Conservation (phyloP, 257 asterid genomes). For the Salvia splendens region DNA sequence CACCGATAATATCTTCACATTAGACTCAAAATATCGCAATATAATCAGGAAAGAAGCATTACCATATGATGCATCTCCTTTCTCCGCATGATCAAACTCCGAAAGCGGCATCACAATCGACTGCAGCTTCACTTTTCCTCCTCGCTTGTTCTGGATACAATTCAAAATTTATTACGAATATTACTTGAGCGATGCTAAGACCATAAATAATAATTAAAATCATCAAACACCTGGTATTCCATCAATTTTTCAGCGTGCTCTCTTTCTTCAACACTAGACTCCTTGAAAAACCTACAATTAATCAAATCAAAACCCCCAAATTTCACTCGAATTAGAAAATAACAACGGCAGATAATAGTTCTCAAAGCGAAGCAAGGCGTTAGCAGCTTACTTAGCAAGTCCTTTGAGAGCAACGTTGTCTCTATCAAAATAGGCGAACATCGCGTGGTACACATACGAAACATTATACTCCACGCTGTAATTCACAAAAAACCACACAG, state of each 20-base stretch:
- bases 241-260: conserved; percentile 78
- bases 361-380: not conserved
- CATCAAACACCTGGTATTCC: conserved; percentile 70
- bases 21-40: not conserved
- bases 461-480: conserved; percentile 85
- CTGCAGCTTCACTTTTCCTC: conserved; percentile 77
- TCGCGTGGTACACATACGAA: conserved; percentile 78
- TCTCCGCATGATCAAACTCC: conserved; percentile 74
- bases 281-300: conserved; percentile 66
- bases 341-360: not conserved
- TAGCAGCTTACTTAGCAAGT: conserved; percentile 62
- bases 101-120: conserved; percentile 69
- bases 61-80: conserved; percentile 86
- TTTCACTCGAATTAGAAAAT: conserved; percentile 24
- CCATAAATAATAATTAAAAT: not conserved
- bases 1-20: conserved; percentile 19
- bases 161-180: not conserved
- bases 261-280: conserved; percentile 72
- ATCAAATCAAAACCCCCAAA: conserved; percentile 6
- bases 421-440: conserved; percentile 79
- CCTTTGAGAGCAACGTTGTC: conserved; percentile 91
- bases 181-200: not conserved
- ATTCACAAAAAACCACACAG: conserved; percentile 9
- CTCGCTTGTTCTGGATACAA: conserved; percentile 55
- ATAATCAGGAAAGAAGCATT: conserved; percentile 20